Evolutionary conservation across 257 asterid species (phyloP).

Genomic region (Leonotis leonurus): DNA sequence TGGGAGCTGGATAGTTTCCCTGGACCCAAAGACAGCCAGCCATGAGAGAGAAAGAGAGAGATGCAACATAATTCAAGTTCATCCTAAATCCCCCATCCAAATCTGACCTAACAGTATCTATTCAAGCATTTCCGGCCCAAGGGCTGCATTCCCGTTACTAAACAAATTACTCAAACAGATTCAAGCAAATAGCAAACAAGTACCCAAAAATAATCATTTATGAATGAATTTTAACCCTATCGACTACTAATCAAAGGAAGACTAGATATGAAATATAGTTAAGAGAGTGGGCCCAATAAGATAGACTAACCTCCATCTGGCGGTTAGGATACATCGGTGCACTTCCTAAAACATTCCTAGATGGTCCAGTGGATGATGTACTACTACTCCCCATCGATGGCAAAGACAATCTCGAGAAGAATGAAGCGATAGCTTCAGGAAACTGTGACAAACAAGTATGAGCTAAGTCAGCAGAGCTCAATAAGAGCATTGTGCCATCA

Average conservation of each 20-base stretch:
- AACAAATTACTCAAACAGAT: neutral
- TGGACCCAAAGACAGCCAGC: constrained; percentile 22
- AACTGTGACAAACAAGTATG: constrained; percentile 45
- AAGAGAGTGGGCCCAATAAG: neutral
- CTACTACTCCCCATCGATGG: constrained; percentile 53
- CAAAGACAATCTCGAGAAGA: constrained; percentile 69
- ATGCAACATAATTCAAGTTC: neutral
- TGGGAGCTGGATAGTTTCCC: constrained; percentile 51
- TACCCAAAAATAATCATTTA: neutral
- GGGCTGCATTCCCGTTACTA: neutral
- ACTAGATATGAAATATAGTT: neutral
- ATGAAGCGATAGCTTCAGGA: constrained; percentile 68
- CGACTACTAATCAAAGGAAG: neutral
- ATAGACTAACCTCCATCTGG: constrained; percentile 45
- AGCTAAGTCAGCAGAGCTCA: constrained; percentile 16
- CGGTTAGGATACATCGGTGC: constrained; percentile 47
- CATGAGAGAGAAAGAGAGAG: neutral
- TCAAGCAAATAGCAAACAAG: neutral
- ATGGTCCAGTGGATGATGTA: constrained; percentile 49
- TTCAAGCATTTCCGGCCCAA: neutral
- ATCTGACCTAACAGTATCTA: neutral
- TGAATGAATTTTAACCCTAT: neutral
- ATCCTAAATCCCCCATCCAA: neutral
- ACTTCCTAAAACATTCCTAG: constrained; percentile 57
- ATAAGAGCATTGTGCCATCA: neutral